phyloP scores from a whole-genome alignment of 2,329 filamentous ascomycete species.

The Alternaria triticina region DNA sequence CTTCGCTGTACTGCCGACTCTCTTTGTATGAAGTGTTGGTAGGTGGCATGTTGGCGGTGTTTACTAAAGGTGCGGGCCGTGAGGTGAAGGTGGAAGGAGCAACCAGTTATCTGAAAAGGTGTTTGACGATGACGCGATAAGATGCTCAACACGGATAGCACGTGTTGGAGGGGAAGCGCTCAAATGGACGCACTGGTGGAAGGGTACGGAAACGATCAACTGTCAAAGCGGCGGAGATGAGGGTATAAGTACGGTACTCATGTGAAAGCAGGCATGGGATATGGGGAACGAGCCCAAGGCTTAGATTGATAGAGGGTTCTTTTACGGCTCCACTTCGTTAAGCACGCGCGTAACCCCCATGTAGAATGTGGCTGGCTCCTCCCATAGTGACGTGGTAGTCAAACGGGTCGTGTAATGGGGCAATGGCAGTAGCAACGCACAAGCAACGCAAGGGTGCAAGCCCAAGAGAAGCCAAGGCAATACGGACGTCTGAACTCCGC shows the following conservation, averaged over 20 bases:
- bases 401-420: slow-evolving; percentile 38
- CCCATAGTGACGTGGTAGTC: slow-evolving; percentile 46
- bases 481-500: slow-evolving; percentile 38
- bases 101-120: slow-evolving; percentile 9
- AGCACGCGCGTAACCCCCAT: slow-evolving; percentile 37
- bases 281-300: slow-evolving; percentile 22
- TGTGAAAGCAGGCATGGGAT: slow-evolving; percentile 21
- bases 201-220: slow-evolving; percentile 8
- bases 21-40: slow-evolving; percentile 23
- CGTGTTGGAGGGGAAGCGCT: slow-evolving; percentile 25
- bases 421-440: slow-evolving; percentile 35
- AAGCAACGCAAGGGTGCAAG: slow-evolving; percentile 47
- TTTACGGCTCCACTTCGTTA: slow-evolving; percentile 29
- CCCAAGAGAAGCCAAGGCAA: slow-evolving; percentile 44
- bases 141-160: slow-evolving; percentile 26
- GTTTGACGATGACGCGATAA: slow-evolving; percentile 10
- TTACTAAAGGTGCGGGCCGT: slow-evolving; percentile 9
- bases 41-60: slow-evolving; percentile 20
- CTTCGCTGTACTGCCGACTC: slow-evolving; percentile 24
- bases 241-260: slow-evolving; percentile 29
- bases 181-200: slow-evolving; percentile 18
- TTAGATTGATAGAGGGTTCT: slow-evolving; percentile 23
- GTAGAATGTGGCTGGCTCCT: slow-evolving; percentile 28
- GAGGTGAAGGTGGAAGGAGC: slow-evolving; percentile 11
- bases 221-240: slow-evolving; percentile 14